phyloP scores from a whole-genome alignment of 2,329 filamentous ascomycete genomes.

The Cladosporium velox region DNA sequence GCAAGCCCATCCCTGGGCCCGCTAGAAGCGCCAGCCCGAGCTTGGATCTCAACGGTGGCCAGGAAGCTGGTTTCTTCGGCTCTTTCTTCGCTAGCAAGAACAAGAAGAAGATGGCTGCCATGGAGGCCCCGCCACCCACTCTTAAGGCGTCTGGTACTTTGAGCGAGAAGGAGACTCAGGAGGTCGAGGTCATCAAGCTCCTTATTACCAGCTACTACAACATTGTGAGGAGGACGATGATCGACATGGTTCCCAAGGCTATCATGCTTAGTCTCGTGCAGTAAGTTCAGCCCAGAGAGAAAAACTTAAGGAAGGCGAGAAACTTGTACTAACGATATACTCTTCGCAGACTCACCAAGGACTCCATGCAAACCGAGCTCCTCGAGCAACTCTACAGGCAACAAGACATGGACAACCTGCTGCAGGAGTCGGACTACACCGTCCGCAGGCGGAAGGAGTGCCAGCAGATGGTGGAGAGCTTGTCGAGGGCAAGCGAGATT shows the following conservation, averaged over 20 bases:
- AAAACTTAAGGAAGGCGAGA: slow-evolving; percentile 12
- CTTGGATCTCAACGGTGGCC: slow-evolving; percentile 56
- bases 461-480: slow-evolving; percentile 97
- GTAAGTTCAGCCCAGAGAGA: slow-evolving; percentile 58
- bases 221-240: slow-evolving; percentile 97
- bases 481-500: slow-evolving; percentile 89
- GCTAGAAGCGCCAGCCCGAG: slow-evolving; percentile 76
- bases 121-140: slow-evolving; percentile 90
- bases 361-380: slow-evolving; percentile 97
- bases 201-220: slow-evolving; percentile 97
- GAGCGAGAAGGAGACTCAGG: slow-evolving; percentile 89
- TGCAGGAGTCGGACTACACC: slow-evolving; percentile 98
- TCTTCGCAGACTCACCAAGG: slow-evolving; percentile 76
- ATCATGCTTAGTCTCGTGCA: slow-evolving; percentile 97
- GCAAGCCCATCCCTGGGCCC: slow-evolving; percentile 82
- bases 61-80: slow-evolving; percentile 76
- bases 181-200: slow-evolving; percentile 98
- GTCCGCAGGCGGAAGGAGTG: slow-evolving; percentile 94
- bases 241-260: slow-evolving; percentile 99
- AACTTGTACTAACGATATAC: neutral
- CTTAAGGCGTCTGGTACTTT: slow-evolving; percentile 93
- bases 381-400: slow-evolving; percentile 97
- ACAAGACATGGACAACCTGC: slow-evolving; percentile 84
- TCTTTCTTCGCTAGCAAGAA: slow-evolving; percentile 99
- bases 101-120: slow-evolving; percentile 99